Percentiles rank a stretch among this genome's conserved stretches.
Evolutionary conservation across 257 asterid species (phyloP).

Genomic region (Petunia secreta): DNA sequence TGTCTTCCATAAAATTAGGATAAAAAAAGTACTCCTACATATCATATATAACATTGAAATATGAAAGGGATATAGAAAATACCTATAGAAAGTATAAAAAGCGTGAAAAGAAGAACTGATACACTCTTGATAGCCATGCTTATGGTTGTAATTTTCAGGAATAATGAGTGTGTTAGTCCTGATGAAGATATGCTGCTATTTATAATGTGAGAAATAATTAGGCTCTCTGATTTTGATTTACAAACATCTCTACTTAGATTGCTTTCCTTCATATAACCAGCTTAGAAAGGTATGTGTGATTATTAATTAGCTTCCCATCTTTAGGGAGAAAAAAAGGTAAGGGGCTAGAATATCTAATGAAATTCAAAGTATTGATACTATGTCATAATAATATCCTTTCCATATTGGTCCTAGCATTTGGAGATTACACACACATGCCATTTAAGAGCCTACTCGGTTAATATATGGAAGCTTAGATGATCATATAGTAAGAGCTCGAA

Average conservation of each 20-base stretch:
- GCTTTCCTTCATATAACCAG: neutral
- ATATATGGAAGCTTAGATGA: neutral
- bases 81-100: neutral
- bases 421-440: neutral
- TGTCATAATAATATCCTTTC: neutral
- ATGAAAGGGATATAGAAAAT: neutral
- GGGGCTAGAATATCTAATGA: neutral
- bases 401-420: neutral
- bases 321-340: too few species aligned
- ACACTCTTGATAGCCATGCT: neutral
- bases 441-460: neutral
- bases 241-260: neutral
- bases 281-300: neutral
- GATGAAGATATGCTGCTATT: neutral
- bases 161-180: too few species aligned
- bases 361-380: neutral
- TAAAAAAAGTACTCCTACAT: neutral
- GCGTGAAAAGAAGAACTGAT: neutral
- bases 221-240: neutral
- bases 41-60: neutral
- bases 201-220: neutral
- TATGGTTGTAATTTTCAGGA: neutral
- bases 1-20: neutral
- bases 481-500: too few species aligned
- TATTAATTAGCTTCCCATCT: neutral